These are phyloP conservation scores for Fusarium euwallaceae DNA, from an alignment of 2,329 filamentous ascomycete genomes.

Conservation along the genomic window DNA sequence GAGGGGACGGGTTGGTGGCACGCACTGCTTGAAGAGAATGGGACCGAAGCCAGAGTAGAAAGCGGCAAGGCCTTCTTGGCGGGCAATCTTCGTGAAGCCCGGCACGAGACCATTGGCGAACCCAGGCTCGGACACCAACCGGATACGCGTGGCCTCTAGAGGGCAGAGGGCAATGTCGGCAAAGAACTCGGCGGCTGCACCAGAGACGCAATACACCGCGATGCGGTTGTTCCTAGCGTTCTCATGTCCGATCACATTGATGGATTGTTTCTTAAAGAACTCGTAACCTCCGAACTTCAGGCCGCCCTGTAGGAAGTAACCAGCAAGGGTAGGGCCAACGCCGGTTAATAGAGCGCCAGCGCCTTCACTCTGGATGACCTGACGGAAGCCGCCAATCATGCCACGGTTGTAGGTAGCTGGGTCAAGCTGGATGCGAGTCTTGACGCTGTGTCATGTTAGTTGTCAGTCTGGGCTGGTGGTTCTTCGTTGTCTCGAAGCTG, in stretches of 20 bases:
- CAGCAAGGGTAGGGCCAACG: background rate
- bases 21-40: background rate
- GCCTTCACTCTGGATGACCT: conserved; percentile 87
- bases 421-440: conserved; percentile 94
- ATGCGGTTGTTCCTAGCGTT: conserved; percentile 82
- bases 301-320: conserved; percentile 60
- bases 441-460: conserved; percentile 73
- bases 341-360: conserved; percentile 65
- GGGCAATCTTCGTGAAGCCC: background rate
- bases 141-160: background rate
- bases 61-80: background rate
- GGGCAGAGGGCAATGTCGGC: background rate
- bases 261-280: conserved; percentile 93
- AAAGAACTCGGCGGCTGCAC: conserved; percentile 56
- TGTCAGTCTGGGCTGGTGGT: conserved; percentile 17
- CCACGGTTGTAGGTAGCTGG: conserved; percentile 89
- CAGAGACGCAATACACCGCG: conserved; percentile 80
- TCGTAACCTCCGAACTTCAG: conserved; percentile 96
- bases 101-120: background rate
- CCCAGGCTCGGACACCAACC: background rate
- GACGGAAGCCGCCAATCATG: conserved; percentile 85
- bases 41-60: background rate
- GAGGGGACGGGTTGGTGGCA: background rate
- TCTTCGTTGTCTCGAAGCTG: background rate
- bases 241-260: conserved; percentile 83